Evolutionary conservation across 2,329 filamentous ascomycete genomes (phyloP), one percentile per base, ranked within the genome.

Genomic region (Exophiala mesophila): DNA sequence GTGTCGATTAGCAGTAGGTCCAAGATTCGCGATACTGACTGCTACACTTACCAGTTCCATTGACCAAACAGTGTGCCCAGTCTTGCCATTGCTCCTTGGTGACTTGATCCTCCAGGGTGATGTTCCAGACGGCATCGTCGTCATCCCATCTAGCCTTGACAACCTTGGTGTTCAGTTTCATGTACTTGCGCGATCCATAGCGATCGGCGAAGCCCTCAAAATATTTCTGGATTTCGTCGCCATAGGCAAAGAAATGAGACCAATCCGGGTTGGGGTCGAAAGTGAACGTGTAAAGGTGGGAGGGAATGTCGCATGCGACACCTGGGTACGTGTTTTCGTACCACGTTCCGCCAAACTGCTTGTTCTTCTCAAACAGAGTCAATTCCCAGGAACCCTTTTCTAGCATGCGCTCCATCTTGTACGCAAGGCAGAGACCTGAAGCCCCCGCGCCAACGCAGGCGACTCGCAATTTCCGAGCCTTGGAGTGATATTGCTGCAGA

Each of bases 251-350:
- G 23, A 65, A 63, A 5, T 63, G 57, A 1, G 58, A 59, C 66
- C 66, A 70, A 28, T 67, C 57, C 2, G 63, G 63, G 26, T 69
- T 69, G 3, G 64, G 64, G 9, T 64, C 63, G 41, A 64, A 70
- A 3, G 40, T 18, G 16, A 37, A 50, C n/a, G 32, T 36, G 35
- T 51, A 51, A 1, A 43, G 16, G 57, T 83, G 79, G 1, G 80
- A 74, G 0, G 82, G 80, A 13, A 86, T 76, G 57, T 85, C 81
- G 51, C 82, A 86, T 24, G 28, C 37, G 2, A 41, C 10, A 3
- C 67, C 67, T 0, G 64, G 65, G 40, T 67, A 68, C 2, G 54
- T 55, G 36, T 69, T 69, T 33, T 65, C 66, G 2, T 65, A 54
- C 61, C 60, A 63, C 0, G 66, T 69, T 6, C 66, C 66, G 5